phyloP scores from a whole-genome alignment of 2,329 filamentous ascomycete species.

The Sphaerulina musiva region DNA sequence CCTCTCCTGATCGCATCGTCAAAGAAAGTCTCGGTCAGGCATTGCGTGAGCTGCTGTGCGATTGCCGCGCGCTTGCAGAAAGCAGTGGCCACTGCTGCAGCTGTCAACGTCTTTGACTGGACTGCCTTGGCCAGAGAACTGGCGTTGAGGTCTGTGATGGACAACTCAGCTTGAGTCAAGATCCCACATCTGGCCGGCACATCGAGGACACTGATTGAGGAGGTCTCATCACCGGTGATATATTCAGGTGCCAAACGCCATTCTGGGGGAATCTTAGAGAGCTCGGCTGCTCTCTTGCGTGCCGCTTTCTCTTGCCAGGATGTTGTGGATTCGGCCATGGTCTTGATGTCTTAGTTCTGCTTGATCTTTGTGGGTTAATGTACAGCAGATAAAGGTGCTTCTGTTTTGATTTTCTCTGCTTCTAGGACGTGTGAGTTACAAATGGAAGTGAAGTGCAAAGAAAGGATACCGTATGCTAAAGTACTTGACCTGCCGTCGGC shows the following conservation, averaged over 20 bases:
- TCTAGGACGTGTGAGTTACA: background rate
- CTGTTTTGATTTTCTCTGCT: background rate
- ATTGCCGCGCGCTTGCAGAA: constrained; percentile 46
- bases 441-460: background rate
- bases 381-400: background rate
- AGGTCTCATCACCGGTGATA: constrained; percentile 12
- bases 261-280: constrained; percentile 14
- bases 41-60: constrained; percentile 30
- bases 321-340: background rate
- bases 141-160: constrained; percentile 52
- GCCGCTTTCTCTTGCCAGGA: constrained; percentile 11
- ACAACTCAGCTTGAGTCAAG: constrained; percentile 44
- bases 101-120: constrained; percentile 21
- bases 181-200: constrained; percentile 49
- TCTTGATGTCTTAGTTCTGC: background rate
- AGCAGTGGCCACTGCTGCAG: constrained; percentile 27
- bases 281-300: constrained; percentile 9
- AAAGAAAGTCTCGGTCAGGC: constrained; percentile 38
- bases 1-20: constrained; percentile 34
- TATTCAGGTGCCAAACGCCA: constrained; percentile 17
- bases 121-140: constrained; percentile 36
- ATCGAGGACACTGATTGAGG: constrained; percentile 37
- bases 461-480: background rate
- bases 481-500: background rate
- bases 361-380: background rate